Evolutionary conservation across 495 filamentous ascomycete species (phyloP), one percentile per base, ranked within the genome.

Genomic region (Hypoxylon perforatum): DNA sequence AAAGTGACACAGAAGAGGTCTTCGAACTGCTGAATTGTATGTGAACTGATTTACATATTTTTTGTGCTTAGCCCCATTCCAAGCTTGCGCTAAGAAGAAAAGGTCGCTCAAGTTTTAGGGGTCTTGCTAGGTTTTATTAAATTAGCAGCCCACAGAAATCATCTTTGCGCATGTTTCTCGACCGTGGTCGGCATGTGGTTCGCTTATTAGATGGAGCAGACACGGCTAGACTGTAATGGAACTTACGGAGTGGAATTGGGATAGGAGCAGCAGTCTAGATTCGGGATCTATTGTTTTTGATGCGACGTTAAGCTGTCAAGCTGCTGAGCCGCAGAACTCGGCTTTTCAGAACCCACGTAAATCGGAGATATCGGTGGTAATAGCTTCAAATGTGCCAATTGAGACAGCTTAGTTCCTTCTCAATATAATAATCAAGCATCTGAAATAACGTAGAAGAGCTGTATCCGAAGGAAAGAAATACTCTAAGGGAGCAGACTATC

Each of bases 261-360:
- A 65, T 42, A 59, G 45, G 46, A 35, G 7, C 8, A 54, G 45
- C 15, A 3, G 36, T 56, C 57, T 22, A 53, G 41, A 46, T 61
- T 21, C 21, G 38, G 44, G 7, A 55, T 18, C 7, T 19, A 21
- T 50, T 36, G 14, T 36, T 19, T n/a, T 47, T 41, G 46, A 61
- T 65, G 19, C 52, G 46, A 69, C 61, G 38, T 44, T 65, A 33
- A 42, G 17, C 28, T 58, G 35, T 69, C 30, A 9, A 33, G 30
- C 30, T 33, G 30, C 11, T 69, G 61, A 69, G 66, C 66, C 66
- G 61, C 65, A 68, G 47, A 57, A 21, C 22, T 28, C 25, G 19
- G 49, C 14, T 15, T 53, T 42, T 6, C 3, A 22, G 12, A 25
- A 49, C 3, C n/a, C 35, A 48, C 23, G 41, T 33, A 44, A 17